Base-by-base conservation (phyloP, 768 basidiomycete genomes). In the Paxillus rubicundulus region DNA sequence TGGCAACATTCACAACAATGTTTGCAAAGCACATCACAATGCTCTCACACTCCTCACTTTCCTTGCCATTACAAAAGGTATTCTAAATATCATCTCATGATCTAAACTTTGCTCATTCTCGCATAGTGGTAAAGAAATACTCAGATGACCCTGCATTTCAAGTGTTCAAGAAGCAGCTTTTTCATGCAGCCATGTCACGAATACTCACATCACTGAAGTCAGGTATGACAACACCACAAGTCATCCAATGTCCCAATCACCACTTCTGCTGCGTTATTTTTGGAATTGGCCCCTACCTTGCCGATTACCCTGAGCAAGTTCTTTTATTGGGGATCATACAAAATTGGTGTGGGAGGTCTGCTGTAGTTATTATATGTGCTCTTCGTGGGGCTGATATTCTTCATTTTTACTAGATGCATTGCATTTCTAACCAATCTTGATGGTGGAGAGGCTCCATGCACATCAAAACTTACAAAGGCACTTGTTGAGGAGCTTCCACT, bases 1-100 rank as follows among this genome's bases (percentile, higher is more conserved):
- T n/a, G 63, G 61, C 0, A 58, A 58, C 28, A 45, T 61, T 17
- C 40, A 50, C 20, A 60, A 62, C 27, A 52, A 45, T 20, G 56
- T 51, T 5, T 50, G 57, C 2, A 50, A 50, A 9, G 55, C 58
- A 2, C 61, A 62, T 48, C n/a, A 51, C 1, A 37, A 46, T 2
- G 57, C 43, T 16, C n/a, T 63, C 9, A 45, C 39, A 0, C 44
- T 61, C 2, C 46, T 64, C 10, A 59, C 28, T 4, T 53, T 53
- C 17, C 16, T 47, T 5, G 45, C 52, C 4, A 53, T 53, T 9
- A 46, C 52, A 5, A 53, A 53, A 42, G 46, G 49, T 50, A 32
- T 32, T 9, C 24, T 5, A 24, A 21, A 21, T 21, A 21, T 21
- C 21, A 5, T 21, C 21, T 21, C 21, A 21, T 21, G 21, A 21